Percentiles rank a stretch among this genome's conserved stretches.
phyloP scores from a whole-genome alignment of 2,329 filamentous ascomycete species.

The Tolypocladium guangdongense region DNA sequence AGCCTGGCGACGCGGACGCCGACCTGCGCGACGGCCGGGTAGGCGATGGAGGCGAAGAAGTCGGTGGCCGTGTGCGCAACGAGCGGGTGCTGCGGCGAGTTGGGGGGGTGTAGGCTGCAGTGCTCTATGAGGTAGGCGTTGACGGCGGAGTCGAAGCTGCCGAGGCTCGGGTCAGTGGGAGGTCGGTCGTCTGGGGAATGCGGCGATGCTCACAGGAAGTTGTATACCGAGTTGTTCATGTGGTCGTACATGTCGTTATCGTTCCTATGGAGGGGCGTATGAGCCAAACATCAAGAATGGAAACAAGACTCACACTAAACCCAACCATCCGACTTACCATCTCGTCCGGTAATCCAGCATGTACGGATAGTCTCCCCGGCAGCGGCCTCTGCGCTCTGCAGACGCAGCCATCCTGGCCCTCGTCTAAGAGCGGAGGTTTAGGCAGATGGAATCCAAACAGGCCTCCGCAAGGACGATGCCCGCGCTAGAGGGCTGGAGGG shows the following conservation, averaged over 20 bases:
- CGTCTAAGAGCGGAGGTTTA: neutral
- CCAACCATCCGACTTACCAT: slow-evolving; percentile 44
- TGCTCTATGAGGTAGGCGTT: slow-evolving; percentile 79
- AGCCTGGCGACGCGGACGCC: slow-evolving; percentile 74
- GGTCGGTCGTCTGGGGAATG: too few species aligned
- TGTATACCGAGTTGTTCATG: slow-evolving; percentile 85
- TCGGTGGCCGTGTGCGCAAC: slow-evolving; percentile 80
- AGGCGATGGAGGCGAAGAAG: slow-evolving; percentile 73
- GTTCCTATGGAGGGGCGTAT: slow-evolving; percentile 42
- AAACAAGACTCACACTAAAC: neutral
- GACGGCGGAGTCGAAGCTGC: slow-evolving; percentile 74
- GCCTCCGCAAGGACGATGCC: neutral
- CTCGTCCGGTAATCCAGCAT: slow-evolving; percentile 73
- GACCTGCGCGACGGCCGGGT: slow-evolving; percentile 72
- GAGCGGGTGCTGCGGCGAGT: slow-evolving; percentile 64
- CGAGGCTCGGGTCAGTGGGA: neutral
- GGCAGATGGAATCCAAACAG: neutral
- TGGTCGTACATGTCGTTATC: slow-evolving; percentile 96
- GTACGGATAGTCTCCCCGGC: slow-evolving; percentile 64
- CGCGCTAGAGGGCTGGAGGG: neutral
- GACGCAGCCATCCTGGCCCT: slow-evolving; percentile 6
- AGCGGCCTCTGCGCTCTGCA: slow-evolving; percentile 45
- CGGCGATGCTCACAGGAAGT: slow-evolving; percentile 47
- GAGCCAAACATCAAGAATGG: neutral
- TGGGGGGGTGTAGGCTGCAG: slow-evolving; percentile 61